These are phyloP conservation scores for Zygnema cylindricum DNA, from an alignment of 139 green algal genomes.

Conservation along the genomic window DNA sequence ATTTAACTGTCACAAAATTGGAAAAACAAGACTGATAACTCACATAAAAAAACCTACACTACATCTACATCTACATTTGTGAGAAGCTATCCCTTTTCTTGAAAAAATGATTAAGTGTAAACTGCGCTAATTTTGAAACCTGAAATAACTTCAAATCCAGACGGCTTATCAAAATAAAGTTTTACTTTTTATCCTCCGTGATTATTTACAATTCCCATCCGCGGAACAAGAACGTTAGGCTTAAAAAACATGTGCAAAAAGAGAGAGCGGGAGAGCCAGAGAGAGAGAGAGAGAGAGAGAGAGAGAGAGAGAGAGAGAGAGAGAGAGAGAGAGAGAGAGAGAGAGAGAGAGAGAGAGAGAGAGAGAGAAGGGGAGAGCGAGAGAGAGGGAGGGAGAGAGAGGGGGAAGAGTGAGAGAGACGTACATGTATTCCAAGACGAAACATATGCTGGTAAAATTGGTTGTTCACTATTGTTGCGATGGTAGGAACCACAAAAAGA, in stretches of 20 bases:
- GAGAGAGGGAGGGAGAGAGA: background rate
- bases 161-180: too few species aligned
- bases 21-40: too few species aligned
- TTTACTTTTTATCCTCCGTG: background rate
- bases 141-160: too few species aligned
- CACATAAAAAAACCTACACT: too few species aligned
- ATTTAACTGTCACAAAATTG: background rate
- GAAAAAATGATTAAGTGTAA: too few species aligned
- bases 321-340: background rate
- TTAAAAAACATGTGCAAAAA: background rate
- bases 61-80: too few species aligned
- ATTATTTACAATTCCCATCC: background rate
- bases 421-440: slow-evolving; percentile 50
- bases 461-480: slow-evolving; percentile 28
- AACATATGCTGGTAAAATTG: slow-evolving; percentile 52
- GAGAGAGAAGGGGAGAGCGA: too few species aligned
- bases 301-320: background rate
- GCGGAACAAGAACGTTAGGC: background rate
- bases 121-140: too few species aligned
- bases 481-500: slow-evolving; percentile 38
- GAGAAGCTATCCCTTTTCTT: too few species aligned
- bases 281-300: background rate
- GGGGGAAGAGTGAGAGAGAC: background rate
- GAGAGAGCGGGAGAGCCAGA: too few species aligned
- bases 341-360: background rate